These are phyloP conservation scores for Marchantia paleacea DNA, from an alignment of 225 moss, liverwort and hornwort genomes.

Conservation along the genomic window DNA sequence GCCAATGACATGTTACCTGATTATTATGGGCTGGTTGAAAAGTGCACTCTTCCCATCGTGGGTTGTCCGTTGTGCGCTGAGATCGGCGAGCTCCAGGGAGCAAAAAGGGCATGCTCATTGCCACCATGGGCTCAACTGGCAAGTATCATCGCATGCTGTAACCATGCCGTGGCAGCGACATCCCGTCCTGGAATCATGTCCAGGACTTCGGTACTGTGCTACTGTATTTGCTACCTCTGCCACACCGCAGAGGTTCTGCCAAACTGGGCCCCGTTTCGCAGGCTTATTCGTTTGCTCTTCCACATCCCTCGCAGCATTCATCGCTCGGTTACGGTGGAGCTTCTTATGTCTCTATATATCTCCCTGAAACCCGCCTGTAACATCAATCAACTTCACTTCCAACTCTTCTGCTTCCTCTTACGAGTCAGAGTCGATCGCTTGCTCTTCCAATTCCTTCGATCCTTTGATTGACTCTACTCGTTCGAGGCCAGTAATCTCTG, in stretches of 20 bases:
- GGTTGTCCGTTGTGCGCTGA: too few relatives aligned
- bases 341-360: not conserved
- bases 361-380: not conserved
- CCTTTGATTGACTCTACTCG: conserved; percentile 16
- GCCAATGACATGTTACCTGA: too few relatives aligned
- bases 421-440: conserved; percentile 16
- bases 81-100: not conserved
- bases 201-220: not conserved
- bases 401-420: conserved; percentile 8
- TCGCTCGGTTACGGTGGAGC: not conserved
- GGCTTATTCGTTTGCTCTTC: not conserved
- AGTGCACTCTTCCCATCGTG: too few relatives aligned
- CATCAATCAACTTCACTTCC: not conserved
- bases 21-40: too few relatives aligned
- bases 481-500: not conserved
- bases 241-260: not conserved
- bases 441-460: not conserved
- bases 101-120: not conserved
- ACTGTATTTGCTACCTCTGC: not conserved
- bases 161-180: not conserved
- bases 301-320: not conserved
- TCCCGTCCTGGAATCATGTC: not conserved
- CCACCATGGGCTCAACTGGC: not conserved
- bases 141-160: too few relatives aligned
- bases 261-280: not conserved